phyloP scores from a whole-genome alignment of 805 yeast species.

The Candida rishiriensis region DNA sequence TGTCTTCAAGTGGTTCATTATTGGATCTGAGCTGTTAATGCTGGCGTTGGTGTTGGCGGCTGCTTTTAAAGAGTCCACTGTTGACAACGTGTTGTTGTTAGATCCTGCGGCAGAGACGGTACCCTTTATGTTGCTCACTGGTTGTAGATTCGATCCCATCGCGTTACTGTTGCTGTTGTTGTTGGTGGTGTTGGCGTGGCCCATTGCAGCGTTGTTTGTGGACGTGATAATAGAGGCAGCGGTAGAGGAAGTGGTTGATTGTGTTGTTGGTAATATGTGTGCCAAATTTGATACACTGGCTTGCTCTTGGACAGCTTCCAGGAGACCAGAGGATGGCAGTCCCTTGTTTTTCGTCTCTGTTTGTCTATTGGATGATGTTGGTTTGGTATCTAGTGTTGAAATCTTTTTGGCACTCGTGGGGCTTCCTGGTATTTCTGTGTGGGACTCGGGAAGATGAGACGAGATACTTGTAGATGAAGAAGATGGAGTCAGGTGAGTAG shows the following conservation, averaged over 20 bases:
- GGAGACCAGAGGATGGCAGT: constrained; percentile 17
- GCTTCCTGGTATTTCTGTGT: too few species aligned
- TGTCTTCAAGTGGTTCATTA: constrained; percentile 18
- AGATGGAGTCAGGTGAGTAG: too few species aligned
- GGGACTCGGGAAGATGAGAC: too few species aligned
- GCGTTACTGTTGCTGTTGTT: neutral
- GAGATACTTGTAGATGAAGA: too few species aligned
- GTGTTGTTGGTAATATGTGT: constrained; percentile 19
- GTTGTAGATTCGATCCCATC: neutral
- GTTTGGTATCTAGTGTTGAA: too few species aligned
- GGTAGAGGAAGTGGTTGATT: constrained; percentile 4
- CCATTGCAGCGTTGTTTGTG: neutral
- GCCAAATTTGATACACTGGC: constrained; percentile 16
- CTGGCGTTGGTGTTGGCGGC: neutral
- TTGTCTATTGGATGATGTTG: too few species aligned
- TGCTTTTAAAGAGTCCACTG: neutral
- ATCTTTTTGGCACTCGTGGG: too few species aligned
- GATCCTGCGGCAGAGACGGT: too few species aligned
- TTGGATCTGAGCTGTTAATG: constrained; percentile 12
- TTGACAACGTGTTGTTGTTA: too few species aligned
- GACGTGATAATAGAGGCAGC: constrained; percentile 1
- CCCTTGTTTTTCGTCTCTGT: constrained; percentile 7
- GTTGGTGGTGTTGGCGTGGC: neutral
- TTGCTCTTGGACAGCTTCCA: constrained; percentile 27
- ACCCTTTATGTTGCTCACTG: too few species aligned